phyloP scores from a whole-genome alignment of 225 moss, liverwort and hornwort species.

The Rhytidiadelphus loreus region DNA sequence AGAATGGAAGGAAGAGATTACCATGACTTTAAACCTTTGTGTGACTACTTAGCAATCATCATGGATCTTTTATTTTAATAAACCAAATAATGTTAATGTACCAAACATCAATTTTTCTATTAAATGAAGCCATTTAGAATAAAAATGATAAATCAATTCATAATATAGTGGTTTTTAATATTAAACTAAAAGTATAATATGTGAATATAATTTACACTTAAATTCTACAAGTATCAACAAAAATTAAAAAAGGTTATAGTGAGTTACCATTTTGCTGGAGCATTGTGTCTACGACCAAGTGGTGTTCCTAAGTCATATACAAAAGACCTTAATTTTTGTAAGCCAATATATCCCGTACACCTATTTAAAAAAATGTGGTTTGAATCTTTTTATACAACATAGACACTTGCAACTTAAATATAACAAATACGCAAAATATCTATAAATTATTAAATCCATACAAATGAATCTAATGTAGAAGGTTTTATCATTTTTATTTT shows the following conservation, averaged over 20 bases:
- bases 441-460: neutral
- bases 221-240: too few relatives aligned
- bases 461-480: neutral
- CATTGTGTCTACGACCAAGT: constrained; percentile 61
- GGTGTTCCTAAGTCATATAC: constrained; percentile 57
- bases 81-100: too few relatives aligned
- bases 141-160: too few relatives aligned
- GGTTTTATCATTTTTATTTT: neutral
- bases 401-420: too few relatives aligned
- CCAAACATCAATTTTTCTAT: neutral
- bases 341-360: constrained; percentile 66
- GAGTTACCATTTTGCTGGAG: constrained; percentile 46
- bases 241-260: too few relatives aligned
- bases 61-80: neutral
- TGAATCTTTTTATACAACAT: neutral
- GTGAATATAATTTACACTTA: neutral
- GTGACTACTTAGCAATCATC: rapidly evolving
- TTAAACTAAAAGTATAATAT: neutral
- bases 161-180: neutral
- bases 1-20: rapidly evolving
- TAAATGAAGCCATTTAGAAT: too few relatives aligned
- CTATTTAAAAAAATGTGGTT: neutral
- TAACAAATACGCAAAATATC: neutral
- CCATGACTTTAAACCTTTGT: too few relatives aligned
- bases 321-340: constrained; percentile 69